Evolutionary conservation across 352 stramenopile species (phyloP).

Genomic region (Phytophthora pisi): DNA sequence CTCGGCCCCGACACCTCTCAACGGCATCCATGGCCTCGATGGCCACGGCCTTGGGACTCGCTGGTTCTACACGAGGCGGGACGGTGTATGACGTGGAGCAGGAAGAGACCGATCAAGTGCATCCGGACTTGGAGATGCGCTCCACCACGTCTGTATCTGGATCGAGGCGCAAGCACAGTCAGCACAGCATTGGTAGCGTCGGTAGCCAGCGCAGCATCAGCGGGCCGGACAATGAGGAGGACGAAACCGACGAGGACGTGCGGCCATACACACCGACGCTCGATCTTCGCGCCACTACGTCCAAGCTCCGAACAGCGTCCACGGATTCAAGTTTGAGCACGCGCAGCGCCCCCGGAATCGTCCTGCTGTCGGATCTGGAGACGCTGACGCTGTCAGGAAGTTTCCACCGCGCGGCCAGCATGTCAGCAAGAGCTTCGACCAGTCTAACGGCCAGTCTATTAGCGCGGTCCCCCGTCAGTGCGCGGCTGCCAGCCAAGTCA

Average conservation of each 20-base stretch:
- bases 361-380: slow-evolving; percentile 73
- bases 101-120: slow-evolving; percentile 31
- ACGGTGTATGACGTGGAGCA: slow-evolving; percentile 32
- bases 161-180: slow-evolving; percentile 28
- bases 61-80: slow-evolving; percentile 15
- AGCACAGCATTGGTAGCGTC: slow-evolving; percentile 30
- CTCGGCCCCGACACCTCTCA: slow-evolving; percentile 26
- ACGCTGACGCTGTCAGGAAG: slow-evolving; percentile 63
- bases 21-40: slow-evolving; percentile 30
- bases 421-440: slow-evolving; percentile 29
- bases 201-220: slow-evolving; percentile 32
- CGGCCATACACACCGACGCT: slow-evolving; percentile 17
- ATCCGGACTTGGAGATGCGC: slow-evolving; percentile 33
- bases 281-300: slow-evolving; percentile 26
- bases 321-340: slow-evolving; percentile 42
- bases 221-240: slow-evolving; percentile 30
- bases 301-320: slow-evolving; percentile 57
- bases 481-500: slow-evolving; percentile 23
- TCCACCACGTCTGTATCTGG: slow-evolving; percentile 28
- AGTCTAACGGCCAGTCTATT: slow-evolving; percentile 21
- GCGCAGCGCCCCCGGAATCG: slow-evolving; percentile 50
- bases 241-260: slow-evolving; percentile 30
- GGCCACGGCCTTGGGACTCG: slow-evolving; percentile 27
- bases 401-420: slow-evolving; percentile 43
- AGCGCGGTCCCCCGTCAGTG: slow-evolving; percentile 16